phyloP scores from a whole-genome alignment of 2,329 filamentous ascomycete genomes.

The Westerdykella ornata region DNA sequence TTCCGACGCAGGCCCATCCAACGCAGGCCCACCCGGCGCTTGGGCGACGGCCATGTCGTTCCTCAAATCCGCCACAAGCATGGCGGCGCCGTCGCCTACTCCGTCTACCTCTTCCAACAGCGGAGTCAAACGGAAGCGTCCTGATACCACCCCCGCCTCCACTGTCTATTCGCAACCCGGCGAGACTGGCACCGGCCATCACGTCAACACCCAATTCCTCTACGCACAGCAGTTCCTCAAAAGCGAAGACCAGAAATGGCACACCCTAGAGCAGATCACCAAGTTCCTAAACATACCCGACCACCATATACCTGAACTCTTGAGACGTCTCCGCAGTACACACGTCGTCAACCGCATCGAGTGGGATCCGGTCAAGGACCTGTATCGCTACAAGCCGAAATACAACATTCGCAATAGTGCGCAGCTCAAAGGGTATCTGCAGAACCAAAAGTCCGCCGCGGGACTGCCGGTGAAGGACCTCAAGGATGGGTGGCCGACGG shows the following conservation, averaged over 20 bases:
- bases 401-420: slow-evolving; percentile 75
- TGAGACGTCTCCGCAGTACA: slow-evolving; percentile 55
- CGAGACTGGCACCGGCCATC: slow-evolving; percentile 66
- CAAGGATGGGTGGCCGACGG: slow-evolving; percentile 91
- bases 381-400: slow-evolving; percentile 76
- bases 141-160: slow-evolving; percentile 46
- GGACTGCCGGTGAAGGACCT: slow-evolving; percentile 82
- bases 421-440: slow-evolving; percentile 72
- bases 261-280: neutral
- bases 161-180: slow-evolving; percentile 67
- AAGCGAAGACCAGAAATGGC: slow-evolving; percentile 3
- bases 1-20: neutral
- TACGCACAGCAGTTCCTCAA: slow-evolving; percentile 71
- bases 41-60: slow-evolving; percentile 25
- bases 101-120: slow-evolving; percentile 38
- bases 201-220: slow-evolving; percentile 80
- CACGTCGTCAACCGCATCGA: slow-evolving; percentile 57
- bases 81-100: slow-evolving; percentile 56
- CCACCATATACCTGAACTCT: slow-evolving; percentile 47
- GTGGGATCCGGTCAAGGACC: slow-evolving; percentile 54
- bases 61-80: slow-evolving; percentile 26
- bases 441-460: slow-evolving; percentile 71
- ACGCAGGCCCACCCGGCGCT: no score
- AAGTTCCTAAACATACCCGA: slow-evolving; percentile 38
- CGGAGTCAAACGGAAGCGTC: slow-evolving; percentile 52